These are phyloP conservation scores for Neovahlkampfia damariscottae DNA, from an alignment of 78 protist genomes.

Conservation along the genomic window DNA sequence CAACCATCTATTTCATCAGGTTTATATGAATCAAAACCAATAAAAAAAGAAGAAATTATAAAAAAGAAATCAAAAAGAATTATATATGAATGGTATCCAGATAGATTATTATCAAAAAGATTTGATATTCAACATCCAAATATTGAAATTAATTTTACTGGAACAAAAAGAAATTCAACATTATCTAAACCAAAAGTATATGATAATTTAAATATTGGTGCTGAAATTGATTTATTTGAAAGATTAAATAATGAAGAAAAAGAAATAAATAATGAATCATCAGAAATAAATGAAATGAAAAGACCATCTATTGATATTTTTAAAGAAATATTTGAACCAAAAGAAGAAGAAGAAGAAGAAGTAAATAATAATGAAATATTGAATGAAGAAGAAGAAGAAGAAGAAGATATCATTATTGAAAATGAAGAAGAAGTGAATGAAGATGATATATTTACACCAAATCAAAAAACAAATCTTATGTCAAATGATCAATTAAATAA, in stretches of 20 bases:
- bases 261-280: not conserved
- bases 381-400: conserved; percentile 1
- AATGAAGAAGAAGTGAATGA: too few relatives aligned
- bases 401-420: too few relatives aligned
- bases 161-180: not conserved
- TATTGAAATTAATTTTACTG: not conserved
- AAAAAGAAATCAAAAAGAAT: not conserved
- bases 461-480: too few relatives aligned
- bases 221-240: not conserved
- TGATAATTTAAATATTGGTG: too few relatives aligned
- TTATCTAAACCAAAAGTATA: too few relatives aligned
- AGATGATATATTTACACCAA: too few relatives aligned
- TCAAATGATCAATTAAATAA: too few relatives aligned
- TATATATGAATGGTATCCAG: not conserved
- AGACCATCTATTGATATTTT: not conserved
- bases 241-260: not conserved
- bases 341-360: not conserved
- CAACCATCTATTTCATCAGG: not conserved
- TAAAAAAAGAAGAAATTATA: not conserved
- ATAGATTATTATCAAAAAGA: not conserved
- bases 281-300: not conserved
- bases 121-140: not conserved
- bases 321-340: not conserved
- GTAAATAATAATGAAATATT: not conserved
- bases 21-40: not conserved